Percentiles rank a stretch among this genome's conserved stretches.
Conservation (phyloP, 495 filamentous ascomycete genomes). For the Penicillium macrosclerotiorum region DNA sequence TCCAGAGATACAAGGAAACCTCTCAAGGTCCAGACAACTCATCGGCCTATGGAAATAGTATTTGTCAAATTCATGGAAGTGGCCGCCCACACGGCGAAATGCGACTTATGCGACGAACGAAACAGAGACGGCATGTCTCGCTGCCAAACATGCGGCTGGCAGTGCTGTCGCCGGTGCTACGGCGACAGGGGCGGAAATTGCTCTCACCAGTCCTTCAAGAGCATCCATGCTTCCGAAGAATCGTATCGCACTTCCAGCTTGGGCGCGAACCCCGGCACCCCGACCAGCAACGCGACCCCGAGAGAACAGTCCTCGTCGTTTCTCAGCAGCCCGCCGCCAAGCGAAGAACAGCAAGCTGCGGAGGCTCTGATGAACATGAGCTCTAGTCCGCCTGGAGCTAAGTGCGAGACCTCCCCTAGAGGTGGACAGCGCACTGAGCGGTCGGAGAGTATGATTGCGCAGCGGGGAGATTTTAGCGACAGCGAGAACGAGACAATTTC, state of each 20-base stretch:
- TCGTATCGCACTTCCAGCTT: background rate
- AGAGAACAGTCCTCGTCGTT: no score
- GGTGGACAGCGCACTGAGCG: no score
- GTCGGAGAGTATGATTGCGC: no score
- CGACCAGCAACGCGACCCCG: no score
- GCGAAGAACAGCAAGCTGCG: no score
- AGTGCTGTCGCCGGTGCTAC: slow-evolving; percentile 42
- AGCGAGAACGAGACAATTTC: background rate
- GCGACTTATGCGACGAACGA: slow-evolving; percentile 46
- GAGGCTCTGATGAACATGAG: no score
- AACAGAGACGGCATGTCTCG: slow-evolving; percentile 44
- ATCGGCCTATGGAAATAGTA: background rate
- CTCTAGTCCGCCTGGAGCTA: no score
- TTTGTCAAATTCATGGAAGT: slow-evolving; percentile 30
- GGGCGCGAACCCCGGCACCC: background rate
- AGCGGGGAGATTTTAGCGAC: no score
- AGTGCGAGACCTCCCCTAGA: no score
- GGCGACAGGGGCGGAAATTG: slow-evolving; percentile 17
- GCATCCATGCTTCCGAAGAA: slow-evolving; percentile 12
- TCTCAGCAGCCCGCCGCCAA: no score
- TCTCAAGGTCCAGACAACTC: background rate
- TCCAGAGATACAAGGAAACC: no score
- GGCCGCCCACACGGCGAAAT: slow-evolving; percentile 49
- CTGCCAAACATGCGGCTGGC: slow-evolving; percentile 44
- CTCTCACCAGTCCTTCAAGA: slow-evolving; percentile 16